phyloP scores from a whole-genome alignment of 257 asterid species.

The Paulownia fortunei region DNA sequence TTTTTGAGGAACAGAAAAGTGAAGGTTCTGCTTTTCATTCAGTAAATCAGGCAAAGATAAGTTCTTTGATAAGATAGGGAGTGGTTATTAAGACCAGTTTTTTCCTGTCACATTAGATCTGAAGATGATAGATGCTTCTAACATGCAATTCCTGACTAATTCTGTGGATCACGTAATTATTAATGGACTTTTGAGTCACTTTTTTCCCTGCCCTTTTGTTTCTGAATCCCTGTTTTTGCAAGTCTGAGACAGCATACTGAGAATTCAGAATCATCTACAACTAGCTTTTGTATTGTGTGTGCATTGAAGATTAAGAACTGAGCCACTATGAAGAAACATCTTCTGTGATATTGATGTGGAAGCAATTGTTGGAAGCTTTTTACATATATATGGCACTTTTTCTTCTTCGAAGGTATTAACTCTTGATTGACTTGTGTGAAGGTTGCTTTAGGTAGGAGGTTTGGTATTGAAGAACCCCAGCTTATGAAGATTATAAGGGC shows the following conservation, averaged over 20 bases:
- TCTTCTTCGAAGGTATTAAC: slow-evolving; percentile 10
- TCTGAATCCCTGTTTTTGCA: background rate
- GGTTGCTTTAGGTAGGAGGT: slow-evolving; percentile 90
- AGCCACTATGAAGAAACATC: background rate
- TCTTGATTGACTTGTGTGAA: slow-evolving; percentile 39
- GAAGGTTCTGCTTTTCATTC: too few species aligned
- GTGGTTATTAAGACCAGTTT: too few species aligned
- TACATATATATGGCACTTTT: background rate
- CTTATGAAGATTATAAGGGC: slow-evolving; percentile 92
- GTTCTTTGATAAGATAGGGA: too few species aligned
- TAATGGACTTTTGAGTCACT: background rate
- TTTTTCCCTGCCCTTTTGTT: background rate
- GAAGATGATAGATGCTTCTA: background rate
- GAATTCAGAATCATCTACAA: background rate
- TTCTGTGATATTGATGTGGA: background rate
- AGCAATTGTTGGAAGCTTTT: background rate
- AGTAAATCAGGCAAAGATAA: too few species aligned
- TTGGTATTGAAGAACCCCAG: slow-evolving; percentile 93
- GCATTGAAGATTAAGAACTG: background rate
- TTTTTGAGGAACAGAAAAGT: too few species aligned
- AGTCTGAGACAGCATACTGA: background rate
- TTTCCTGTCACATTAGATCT: too few species aligned
- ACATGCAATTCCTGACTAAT: background rate
- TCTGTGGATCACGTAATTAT: background rate
- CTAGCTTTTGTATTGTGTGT: background rate